Evolutionary conservation across 1,284 basidiomycete species (phyloP).

Genomic region (Ganoderma sp.): DNA sequence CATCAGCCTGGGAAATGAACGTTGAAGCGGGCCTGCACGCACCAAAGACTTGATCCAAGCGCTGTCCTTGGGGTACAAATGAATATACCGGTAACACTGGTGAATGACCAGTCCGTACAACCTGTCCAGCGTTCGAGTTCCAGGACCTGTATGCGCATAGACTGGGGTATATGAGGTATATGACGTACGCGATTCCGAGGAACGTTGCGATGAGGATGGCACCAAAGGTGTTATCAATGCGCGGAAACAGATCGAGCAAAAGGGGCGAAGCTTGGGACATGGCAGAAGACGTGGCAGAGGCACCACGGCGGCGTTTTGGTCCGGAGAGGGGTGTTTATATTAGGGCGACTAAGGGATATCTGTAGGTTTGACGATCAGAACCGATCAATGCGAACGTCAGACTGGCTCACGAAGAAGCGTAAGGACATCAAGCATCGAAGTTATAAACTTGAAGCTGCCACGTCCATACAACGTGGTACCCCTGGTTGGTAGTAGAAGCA

Average conservation of each 20-base stretch:
- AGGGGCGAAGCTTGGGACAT: not conserved
- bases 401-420: no score
- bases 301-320: no score
- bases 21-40: not conserved
- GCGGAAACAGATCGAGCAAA: not conserved
- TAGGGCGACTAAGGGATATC: no score
- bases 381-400: no score
- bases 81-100: slow-evolving; percentile 15
- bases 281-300: not conserved
- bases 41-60: slow-evolving; percentile 9
- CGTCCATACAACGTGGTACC: no score
- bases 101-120: slow-evolving; percentile 12
- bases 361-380: no score
- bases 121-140: not conserved
- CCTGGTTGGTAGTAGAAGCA: no score
- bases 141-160: no score
- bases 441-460: no score
- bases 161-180: no score
- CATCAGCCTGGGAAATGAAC: not conserved
- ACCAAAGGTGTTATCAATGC: not conserved
- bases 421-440: no score
- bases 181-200: not conserved
- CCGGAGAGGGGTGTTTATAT: no score
- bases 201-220: not conserved
- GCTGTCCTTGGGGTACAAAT: slow-evolving; percentile 1